Conservation (phyloP, 371 early-diverging fungal genomes). For the Umbelopsis sp. region DNA sequence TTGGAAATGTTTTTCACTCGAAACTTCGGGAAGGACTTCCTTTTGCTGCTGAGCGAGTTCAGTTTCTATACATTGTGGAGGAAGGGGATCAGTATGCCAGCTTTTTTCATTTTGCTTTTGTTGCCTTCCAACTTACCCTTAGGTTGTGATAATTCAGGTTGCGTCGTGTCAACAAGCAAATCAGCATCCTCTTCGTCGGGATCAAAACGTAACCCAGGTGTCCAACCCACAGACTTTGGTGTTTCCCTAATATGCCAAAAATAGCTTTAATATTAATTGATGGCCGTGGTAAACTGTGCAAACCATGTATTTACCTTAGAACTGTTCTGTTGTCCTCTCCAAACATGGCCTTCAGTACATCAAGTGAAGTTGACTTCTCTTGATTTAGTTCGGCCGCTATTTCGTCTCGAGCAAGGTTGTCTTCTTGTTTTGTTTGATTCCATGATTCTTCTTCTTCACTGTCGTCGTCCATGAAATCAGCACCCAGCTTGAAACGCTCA, state of each 20-base stretch:
- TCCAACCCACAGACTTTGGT: constrained; percentile 34
- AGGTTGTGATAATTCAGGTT: constrained; percentile 20
- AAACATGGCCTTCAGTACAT: constrained; percentile 61
- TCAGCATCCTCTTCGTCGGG: constrained; percentile 55
- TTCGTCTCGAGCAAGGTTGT: constrained; percentile 33
- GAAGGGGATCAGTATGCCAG: too few species aligned
- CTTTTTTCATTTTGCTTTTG: not conserved
- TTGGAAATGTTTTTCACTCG: constrained; percentile 51
- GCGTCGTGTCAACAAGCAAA: not conserved
- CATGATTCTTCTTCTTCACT: constrained; percentile 42
- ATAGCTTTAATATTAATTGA: not conserved
- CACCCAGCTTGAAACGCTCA: constrained; percentile 61
- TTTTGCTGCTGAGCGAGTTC: not conserved
- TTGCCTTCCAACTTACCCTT: constrained; percentile 26
- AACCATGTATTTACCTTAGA: not conserved
- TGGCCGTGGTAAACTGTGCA: too few species aligned
- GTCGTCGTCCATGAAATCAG: constrained; percentile 63
- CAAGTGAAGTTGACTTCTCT: constrained; percentile 53
- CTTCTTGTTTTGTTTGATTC: not conserved
- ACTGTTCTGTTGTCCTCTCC: constrained; percentile 35
- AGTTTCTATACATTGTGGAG: not conserved
- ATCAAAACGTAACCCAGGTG: constrained; percentile 51
- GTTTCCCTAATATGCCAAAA: constrained; percentile 25
- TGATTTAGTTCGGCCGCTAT: constrained; percentile 39
- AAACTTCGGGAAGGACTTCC: constrained; percentile 39